Percentiles rank a stretch among this genome's conserved stretches.
Evolutionary conservation across 2,329 filamentous ascomycete species (phyloP).

Genomic region (Coniochaeta sp.): DNA sequence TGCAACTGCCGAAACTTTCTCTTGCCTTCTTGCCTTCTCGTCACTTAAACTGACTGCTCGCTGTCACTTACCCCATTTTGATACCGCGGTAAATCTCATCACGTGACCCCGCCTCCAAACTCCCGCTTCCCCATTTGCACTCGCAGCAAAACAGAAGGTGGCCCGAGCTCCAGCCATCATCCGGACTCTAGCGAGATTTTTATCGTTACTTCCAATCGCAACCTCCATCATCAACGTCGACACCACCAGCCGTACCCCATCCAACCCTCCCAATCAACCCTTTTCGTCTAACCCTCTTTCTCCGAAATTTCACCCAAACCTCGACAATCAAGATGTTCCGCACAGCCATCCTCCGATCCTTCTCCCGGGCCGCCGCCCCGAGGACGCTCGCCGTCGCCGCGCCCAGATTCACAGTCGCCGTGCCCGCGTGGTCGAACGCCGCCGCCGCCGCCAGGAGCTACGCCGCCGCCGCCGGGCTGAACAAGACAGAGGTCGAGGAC

Average conservation of each 20-base stretch:
- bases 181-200: slow-evolving; percentile 32
- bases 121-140: neutral
- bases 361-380: slow-evolving; percentile 52
- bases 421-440: slow-evolving; percentile 41
- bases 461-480: slow-evolving; percentile 69
- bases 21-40: neutral
- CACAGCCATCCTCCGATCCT: slow-evolving; percentile 73
- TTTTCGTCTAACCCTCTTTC: neutral
- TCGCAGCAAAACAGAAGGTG: neutral
- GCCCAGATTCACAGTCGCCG: slow-evolving; percentile 50
- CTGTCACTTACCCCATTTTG: neutral
- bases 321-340: slow-evolving; percentile 68
- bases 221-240: neutral
- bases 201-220: slow-evolving; percentile 26
- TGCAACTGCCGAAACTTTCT: neutral
- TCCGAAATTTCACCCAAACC: slow-evolving; percentile 1
- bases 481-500: slow-evolving; percentile 66
- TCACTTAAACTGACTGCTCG: too few species aligned
- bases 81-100: neutral
- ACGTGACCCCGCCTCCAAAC: slow-evolving; percentile 9
- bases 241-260: neutral
- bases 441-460: slow-evolving; percentile 75
- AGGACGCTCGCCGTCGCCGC: slow-evolving; percentile 55
- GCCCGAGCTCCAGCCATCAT: slow-evolving; percentile 7
- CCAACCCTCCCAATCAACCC: slow-evolving; percentile 1